Evolutionary conservation across 1,139 yeast species (phyloP), one percentile per base, ranked within the genome.

Genomic region (Pneumocystis canis): DNA sequence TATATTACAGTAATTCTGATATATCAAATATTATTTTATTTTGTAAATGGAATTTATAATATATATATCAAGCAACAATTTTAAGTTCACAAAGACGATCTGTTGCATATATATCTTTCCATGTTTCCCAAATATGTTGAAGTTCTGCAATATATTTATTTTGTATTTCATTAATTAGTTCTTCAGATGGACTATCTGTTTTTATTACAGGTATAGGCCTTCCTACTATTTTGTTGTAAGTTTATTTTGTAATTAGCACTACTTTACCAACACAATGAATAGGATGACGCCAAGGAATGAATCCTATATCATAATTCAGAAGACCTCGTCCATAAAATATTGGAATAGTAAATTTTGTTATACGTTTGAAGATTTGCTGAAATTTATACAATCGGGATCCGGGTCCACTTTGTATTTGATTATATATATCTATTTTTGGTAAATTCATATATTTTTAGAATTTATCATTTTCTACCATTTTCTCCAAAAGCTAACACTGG

Each of bases 401-500:
- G 71, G 70, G 80, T 69, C 76, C 74, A 9, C 88, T 86, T 61
- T 78, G 76, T 3, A 82, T 75, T 63, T 88, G 82, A 64, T 84
- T 82, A 73, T 85, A 89, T 54, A 88, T 76, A 65, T 87, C 73
- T 66, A 62, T 25, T 25, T 35, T n/a, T n/a, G 18, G 40, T 31
- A 30, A 32, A 35, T 20, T 18, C 28, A 16, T n/a, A 11, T 6
- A 18, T 30, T 14, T 9, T n/a, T n/a, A 33, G 33, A 35, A 37
- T 31, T 41, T 31, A 7, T 25, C 18, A 54, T 60, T 16, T 33
- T 63, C 31, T 63, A 57, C 71, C 88, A 53, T 86, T 94, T 71
- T 92, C 98, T 2, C 98, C 98, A 76, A 92, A 92, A 31, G 89
- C 95, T 73, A 87, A 84, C 2, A 87, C 82, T 0, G 98, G 98